These are phyloP conservation scores for Solanum ossicruentum DNA, from an alignment of 257 asterid genomes.

Conservation along the genomic window DNA sequence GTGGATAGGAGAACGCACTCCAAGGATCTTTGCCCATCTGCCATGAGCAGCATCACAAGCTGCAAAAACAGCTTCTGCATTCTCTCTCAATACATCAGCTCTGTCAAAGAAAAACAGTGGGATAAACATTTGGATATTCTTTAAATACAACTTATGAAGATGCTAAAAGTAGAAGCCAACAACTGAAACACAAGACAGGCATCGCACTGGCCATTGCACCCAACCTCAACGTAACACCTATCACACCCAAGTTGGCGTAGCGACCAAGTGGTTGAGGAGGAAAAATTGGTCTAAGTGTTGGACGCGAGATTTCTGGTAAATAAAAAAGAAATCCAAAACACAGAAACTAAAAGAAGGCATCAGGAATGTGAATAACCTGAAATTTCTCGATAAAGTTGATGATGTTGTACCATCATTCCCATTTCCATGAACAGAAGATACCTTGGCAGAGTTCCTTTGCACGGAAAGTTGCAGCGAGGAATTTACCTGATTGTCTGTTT, in stretches of 20 bases:
- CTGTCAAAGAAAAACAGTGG: constrained; percentile 28
- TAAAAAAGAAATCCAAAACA: neutral
- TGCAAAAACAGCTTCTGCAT: constrained; percentile 92
- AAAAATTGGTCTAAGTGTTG: neutral
- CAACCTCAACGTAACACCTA: neutral
- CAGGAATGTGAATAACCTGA: constrained; percentile 36
- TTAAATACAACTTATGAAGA: neutral
- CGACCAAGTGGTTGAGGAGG: neutral
- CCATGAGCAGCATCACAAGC: constrained; percentile 99
- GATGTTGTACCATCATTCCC: constrained; percentile 56
- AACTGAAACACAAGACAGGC: constrained; percentile 3
- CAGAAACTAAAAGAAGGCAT: neutral
- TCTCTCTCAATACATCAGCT: constrained; percentile 89
- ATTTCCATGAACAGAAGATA: constrained; percentile 35
- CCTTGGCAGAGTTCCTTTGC: constrained; percentile 22
- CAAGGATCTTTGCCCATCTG: constrained; percentile 97
- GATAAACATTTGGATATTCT: neutral
- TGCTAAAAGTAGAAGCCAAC: neutral
- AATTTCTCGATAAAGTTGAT: constrained; percentile 55
- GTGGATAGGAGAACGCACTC: constrained; percentile 88
- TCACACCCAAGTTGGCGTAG: neutral
- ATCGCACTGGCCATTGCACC: neutral
- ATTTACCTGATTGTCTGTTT: constrained; percentile 34
- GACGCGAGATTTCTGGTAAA: neutral
- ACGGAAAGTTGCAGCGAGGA: constrained; percentile 41